These are phyloP conservation scores for Ophiosphaerella narmari DNA, from an alignment of 2,329 filamentous ascomycete genomes.

Conservation along the genomic window DNA sequence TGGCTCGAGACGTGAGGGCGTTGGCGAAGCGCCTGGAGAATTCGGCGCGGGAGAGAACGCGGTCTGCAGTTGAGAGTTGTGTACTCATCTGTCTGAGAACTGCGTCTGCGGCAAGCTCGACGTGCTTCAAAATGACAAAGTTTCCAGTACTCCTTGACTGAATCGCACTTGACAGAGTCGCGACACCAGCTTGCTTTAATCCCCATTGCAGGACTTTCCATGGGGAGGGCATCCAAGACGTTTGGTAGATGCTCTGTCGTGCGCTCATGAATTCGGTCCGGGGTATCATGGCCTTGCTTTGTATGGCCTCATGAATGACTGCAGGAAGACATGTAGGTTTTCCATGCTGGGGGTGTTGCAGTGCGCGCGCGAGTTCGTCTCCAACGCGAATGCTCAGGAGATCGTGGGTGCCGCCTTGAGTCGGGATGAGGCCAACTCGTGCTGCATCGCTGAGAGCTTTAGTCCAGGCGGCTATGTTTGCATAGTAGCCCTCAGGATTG, in stretches of 20 bases:
- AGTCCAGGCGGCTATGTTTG: constrained; percentile 81
- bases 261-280: constrained; percentile 69
- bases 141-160: constrained; percentile 61
- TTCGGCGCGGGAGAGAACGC: constrained; percentile 40
- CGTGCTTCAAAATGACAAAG: constrained; percentile 69
- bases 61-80: constrained; percentile 40
- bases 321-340: constrained; percentile 78
- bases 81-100: constrained; percentile 45
- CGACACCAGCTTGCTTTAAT: constrained; percentile 66
- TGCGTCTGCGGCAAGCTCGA: constrained; percentile 59
- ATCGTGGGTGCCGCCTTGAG: constrained; percentile 46
- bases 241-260: constrained; percentile 72
- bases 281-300: constrained; percentile 70
- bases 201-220: constrained; percentile 78
- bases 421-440: constrained; percentile 63
- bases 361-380: constrained; percentile 68
- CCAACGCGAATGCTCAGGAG: constrained; percentile 58
- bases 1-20: constrained; percentile 27
- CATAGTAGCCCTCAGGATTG: constrained; percentile 83
- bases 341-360: constrained; percentile 80
- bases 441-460: constrained; percentile 72
- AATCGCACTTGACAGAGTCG: constrained; percentile 53
- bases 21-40: constrained; percentile 41
- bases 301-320: constrained; percentile 76
- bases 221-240: constrained; percentile 70